phyloP scores from a whole-genome alignment of 345 rosid species.

The Gossypium bickii region DNA sequence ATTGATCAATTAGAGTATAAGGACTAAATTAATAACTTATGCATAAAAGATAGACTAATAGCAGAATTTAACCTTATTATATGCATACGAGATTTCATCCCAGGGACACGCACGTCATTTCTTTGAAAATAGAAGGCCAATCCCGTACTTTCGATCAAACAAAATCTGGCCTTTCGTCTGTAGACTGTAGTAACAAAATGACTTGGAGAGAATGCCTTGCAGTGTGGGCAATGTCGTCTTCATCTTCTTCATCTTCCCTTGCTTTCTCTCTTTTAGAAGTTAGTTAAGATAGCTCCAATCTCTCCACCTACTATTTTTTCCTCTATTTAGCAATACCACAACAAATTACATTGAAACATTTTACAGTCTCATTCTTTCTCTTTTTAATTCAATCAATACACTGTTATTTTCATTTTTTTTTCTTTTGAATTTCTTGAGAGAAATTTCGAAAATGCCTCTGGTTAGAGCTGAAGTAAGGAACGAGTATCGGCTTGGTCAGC shows the following conservation, averaged over 20 bases:
- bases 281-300: conserved; percentile 79
- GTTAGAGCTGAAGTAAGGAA: conserved; percentile 66
- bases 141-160: neutral
- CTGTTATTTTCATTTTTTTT: neutral
- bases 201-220: conserved; percentile 57
- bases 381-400: neutral
- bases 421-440: neutral
- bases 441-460: conserved; percentile 50
- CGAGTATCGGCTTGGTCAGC: conserved; percentile 54
- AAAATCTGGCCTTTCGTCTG: neutral
- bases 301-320: conserved; percentile 37
- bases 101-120: conserved; percentile 3
- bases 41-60: too few species aligned
- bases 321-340: neutral
- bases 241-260: conserved; percentile 24
- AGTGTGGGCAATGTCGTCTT: conserved; percentile 63
- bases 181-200: neutral
- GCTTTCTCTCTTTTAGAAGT: conserved; percentile 40
- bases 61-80: too few species aligned
- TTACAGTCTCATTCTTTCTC: neutral
- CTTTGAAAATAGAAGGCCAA: neutral
- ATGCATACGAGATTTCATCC: neutral
- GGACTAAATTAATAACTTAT: too few species aligned
- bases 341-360: neutral
- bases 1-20: too few species aligned